Evolutionary conservation across 306 rosid genomes (phyloP).

Genomic region (Medicago lupulina): DNA sequence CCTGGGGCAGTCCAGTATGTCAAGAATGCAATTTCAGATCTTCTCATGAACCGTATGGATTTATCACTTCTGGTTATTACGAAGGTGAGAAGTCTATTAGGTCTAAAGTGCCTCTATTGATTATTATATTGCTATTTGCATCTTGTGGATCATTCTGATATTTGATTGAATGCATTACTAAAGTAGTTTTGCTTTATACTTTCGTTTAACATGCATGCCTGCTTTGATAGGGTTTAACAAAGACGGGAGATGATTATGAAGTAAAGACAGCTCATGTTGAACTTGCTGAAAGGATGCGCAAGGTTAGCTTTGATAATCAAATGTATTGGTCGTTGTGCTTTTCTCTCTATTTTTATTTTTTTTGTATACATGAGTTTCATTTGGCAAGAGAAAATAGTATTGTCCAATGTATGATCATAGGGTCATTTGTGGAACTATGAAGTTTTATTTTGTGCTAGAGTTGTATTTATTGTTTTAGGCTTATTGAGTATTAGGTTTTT

Average conservation of each 20-base stretch:
- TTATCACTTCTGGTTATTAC: constrained; percentile 94
- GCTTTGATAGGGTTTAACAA: constrained; percentile 80
- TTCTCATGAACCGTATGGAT: constrained; percentile 97
- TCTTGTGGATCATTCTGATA: constrained; percentile 26
- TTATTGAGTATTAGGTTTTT: constrained; percentile 1
- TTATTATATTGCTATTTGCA: constrained; percentile 24
- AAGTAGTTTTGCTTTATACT: constrained; percentile 23
- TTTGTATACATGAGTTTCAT: not conserved
- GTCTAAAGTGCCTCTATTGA: constrained; percentile 9
- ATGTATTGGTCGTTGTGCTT: constrained; percentile 24
- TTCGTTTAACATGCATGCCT: constrained; percentile 29
- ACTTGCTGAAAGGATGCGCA: constrained; percentile 99
- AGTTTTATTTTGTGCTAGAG: constrained; percentile 12
- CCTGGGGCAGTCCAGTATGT: constrained; percentile 96
- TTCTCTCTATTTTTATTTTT: not conserved
- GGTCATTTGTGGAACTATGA: constrained; percentile 31
- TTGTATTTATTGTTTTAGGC: constrained; percentile 20
- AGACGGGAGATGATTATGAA: constrained; percentile 97
- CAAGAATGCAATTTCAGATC: constrained; percentile 94
- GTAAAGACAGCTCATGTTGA: constrained; percentile 97
- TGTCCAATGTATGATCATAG: constrained; percentile 8
- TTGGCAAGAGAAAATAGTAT: constrained; percentile 15
- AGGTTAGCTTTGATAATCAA: constrained; percentile 64
- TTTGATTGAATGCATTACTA: constrained; percentile 21
- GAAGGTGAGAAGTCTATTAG: constrained; percentile 61